Conservation (phyloP, 352 stramenopile species). For the Phytophthora pseudosyringae region DNA sequence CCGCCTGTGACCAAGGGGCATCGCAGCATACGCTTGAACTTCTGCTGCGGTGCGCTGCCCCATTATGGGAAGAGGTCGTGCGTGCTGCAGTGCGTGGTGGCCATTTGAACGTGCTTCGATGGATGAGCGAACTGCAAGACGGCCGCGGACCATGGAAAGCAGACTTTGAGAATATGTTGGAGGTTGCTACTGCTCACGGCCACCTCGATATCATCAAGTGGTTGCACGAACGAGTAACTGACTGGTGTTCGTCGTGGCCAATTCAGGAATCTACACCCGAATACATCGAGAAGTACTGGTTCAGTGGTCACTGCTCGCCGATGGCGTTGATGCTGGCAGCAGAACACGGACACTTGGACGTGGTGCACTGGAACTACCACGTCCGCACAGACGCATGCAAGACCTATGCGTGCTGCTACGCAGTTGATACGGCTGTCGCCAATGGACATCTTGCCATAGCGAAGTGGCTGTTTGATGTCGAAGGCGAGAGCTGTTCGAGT, state of each 20-base stretch:
- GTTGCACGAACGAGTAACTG: not conserved
- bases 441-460: not conserved
- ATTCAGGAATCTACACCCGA: not conserved
- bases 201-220: conserved; percentile 8
- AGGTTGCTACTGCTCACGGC: conserved; percentile 11
- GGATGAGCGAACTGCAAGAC: conserved; percentile 7
- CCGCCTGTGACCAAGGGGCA: conserved; percentile 6
- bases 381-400: not conserved
- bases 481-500: not conserved
- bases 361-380: conserved; percentile 8
- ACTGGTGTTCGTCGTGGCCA: not conserved
- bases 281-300: not conserved
- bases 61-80: conserved; percentile 3
- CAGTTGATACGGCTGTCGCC: not conserved
- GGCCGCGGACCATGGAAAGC: conserved; percentile 11
- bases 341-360: conserved; percentile 7
- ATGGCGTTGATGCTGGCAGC: not conserved
- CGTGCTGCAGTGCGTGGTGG: too few relatives aligned
- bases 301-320: not conserved
- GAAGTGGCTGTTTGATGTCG: not conserved
- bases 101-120: conserved; percentile 10
- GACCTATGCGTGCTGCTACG: too few relatives aligned
- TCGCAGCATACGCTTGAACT: conserved; percentile 2
- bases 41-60: not conserved
- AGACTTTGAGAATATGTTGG: conserved; percentile 1